Evolutionary conservation across 2,329 filamentous ascomycete genomes (phyloP).

Genomic region (Venturia effusa): DNA sequence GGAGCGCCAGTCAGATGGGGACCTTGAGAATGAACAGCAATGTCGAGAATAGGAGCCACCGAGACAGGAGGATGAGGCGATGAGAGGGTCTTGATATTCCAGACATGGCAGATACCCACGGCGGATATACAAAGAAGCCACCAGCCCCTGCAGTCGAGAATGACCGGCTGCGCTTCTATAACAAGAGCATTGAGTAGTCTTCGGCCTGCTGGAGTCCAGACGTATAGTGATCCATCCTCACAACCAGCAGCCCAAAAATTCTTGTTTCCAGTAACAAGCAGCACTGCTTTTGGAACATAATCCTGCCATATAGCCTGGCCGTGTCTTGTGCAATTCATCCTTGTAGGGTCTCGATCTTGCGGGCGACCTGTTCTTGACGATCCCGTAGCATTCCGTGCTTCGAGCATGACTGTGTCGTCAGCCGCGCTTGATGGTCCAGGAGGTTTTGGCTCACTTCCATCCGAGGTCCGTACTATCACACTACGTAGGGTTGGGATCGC

Average conservation of each 20-base stretch:
- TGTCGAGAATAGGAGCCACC: conserved; percentile 76
- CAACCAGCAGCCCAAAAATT: conserved; percentile 89
- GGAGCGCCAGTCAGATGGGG: conserved; percentile 70
- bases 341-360: conserved; percentile 67
- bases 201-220: conserved; percentile 87
- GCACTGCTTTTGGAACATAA: conserved; percentile 72
- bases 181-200: conserved; percentile 76
- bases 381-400: conserved; percentile 71
- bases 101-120: conserved; percentile 81
- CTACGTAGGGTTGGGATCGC: conserved; percentile 79
- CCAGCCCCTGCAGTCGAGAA: conserved; percentile 79
- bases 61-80: conserved; percentile 85
- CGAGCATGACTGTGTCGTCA: conserved; percentile 63
- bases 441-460: conserved; percentile 42
- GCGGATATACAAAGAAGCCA: conserved; percentile 87
- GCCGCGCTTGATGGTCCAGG: conserved; percentile 32
- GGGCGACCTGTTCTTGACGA: conserved; percentile 47
- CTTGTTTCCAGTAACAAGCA: conserved; percentile 84
- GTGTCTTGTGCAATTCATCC: conserved; percentile 70
- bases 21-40: conserved; percentile 69
- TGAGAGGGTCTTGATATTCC: conserved; percentile 76
- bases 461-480: conserved; percentile 72
- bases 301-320: conserved; percentile 86
- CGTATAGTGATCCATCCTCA: conserved; percentile 81
- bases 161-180: conserved; percentile 85